A percentile compares a stretch with the other conserved stretches of the same genome.
Evolutionary conservation across 345 rosid species (phyloP).

Genomic region (Lagerstroemia speciosa): DNA sequence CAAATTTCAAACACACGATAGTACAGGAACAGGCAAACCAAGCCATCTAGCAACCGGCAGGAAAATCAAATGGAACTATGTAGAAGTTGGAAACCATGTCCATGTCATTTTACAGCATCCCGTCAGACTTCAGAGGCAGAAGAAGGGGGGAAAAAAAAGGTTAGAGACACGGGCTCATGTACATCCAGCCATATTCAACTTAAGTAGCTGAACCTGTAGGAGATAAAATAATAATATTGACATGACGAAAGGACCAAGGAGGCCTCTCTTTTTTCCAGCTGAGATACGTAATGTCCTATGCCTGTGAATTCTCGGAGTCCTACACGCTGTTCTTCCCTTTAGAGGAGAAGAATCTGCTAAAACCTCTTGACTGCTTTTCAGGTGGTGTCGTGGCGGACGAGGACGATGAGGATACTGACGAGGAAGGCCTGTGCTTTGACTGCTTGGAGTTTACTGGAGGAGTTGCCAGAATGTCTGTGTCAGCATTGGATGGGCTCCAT

Average conservation of each 20-base stretch:
- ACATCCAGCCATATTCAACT: neutral
- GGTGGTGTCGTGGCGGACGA: constrained; percentile 45
- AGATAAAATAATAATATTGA: neutral
- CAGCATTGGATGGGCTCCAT: constrained; percentile 47
- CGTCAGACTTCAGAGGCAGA: too few species aligned
- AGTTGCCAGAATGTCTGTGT: constrained; percentile 37
- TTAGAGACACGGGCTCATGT: too few species aligned
- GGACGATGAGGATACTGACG: constrained; percentile 50
- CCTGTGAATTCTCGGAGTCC: neutral
- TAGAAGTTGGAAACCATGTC: too few species aligned
- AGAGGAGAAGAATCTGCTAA: constrained; percentile 91
- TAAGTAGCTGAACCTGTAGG: neutral
- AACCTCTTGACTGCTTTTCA: constrained; percentile 66
- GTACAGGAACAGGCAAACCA: too few species aligned
- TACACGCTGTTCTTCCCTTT: constrained; percentile 56
- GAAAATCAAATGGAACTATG: too few species aligned
- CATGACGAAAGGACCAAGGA: neutral
- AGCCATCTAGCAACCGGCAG: too few species aligned
- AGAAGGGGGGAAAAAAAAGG: too few species aligned
- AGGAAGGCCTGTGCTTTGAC: constrained; percentile 46
- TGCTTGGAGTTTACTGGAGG: constrained; percentile 46
- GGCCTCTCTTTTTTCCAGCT: neutral
- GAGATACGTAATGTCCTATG: neutral
- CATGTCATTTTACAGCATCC: too few species aligned
- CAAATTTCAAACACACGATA: too few species aligned